Base-by-base conservation (phyloP, 306 rosid genomes). In the Cicer judaicum region DNA sequence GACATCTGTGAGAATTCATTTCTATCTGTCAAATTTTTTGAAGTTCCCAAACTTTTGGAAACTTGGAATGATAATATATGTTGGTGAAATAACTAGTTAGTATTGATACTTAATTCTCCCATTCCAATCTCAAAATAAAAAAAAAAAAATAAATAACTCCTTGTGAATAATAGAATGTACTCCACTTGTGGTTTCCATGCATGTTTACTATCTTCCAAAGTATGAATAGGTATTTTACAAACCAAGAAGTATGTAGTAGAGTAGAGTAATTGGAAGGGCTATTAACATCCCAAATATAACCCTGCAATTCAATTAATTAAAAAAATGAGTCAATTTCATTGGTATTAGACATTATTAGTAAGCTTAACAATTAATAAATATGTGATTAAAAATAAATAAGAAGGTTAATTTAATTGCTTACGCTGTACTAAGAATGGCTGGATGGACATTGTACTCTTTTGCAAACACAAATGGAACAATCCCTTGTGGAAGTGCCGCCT, bases 401-500 rank as follows among this genome's bases (percentile, higher is more conserved):
- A 12, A 44, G 10, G 53, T 19, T 12, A 29, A 29, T 29, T 74
- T 44, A 9, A 40, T 13, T 73, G 80, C 93, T 85, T 70, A 93
- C 98, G 59, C 96, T 9, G 98, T 93, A 80, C 96, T 93, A 1
- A 93, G 98, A 84, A 93, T 91, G 18, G 98, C 88, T 8, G 98
- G 98, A 79, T 93, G 98, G 16, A 91, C 91, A 70, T 93, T 93
- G 89, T 93, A 93, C 82, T 93, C 98, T 80, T 91, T 93, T 14
- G 98, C 97, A 84, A 93, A 93, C 72, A 93, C 98, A 61, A 93
- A 93, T 0, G 98, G 97, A 74, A 93, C 98, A 65, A 93, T 88
- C 36, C 98, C 98, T 84, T 93, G 98, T 7, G 98, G 98, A 79
- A 93, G 92, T n/a, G 98, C 97, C 56, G 98, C 98, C 97, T 93